These are phyloP conservation scores for Boletus bicolor DNA, from an alignment of 768 basidiomycete genomes.

Conservation along the genomic window DNA sequence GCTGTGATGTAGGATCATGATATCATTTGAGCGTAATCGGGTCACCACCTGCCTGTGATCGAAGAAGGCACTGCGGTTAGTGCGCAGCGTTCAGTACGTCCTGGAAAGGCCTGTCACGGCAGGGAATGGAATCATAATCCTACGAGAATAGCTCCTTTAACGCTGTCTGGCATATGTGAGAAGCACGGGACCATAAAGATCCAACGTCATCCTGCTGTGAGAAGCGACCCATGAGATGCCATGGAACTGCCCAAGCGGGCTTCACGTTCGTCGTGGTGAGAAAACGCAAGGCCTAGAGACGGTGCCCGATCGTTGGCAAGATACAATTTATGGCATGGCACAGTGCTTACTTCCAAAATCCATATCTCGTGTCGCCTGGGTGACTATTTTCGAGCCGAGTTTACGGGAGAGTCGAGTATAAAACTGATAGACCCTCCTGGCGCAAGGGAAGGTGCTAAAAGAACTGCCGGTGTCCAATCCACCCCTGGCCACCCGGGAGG, in stretches of 20 bases:
- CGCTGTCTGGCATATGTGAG: conserved; percentile 14
- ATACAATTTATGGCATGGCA: conserved; percentile 8
- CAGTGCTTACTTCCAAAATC: conserved; percentile 10
- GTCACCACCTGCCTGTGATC: conserved; percentile 17
- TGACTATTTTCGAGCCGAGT: conserved; percentile 19
- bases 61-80: conserved; percentile 22
- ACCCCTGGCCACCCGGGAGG: neutral
- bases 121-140: conserved; percentile 22
- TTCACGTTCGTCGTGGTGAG: conserved; percentile 18
- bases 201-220: conserved; percentile 15
- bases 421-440: conserved; percentile 9
- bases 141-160: conserved; percentile 16
- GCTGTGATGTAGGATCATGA: conserved; percentile 17
- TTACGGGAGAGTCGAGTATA: conserved; percentile 18
- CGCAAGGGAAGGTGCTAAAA: conserved; percentile 1
- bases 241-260: neutral
- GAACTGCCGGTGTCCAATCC: conserved; percentile 4
- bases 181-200: conserved; percentile 11
- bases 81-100: conserved; percentile 20
- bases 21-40: conserved; percentile 18
- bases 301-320: conserved; percentile 18
- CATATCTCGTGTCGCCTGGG: conserved; percentile 24
- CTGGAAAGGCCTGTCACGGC: conserved; percentile 7
- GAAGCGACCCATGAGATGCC: conserved; percentile 16
- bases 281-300: conserved; percentile 19